Conservation (phyloP, 805 yeast species). For the Candida pini region DNA sequence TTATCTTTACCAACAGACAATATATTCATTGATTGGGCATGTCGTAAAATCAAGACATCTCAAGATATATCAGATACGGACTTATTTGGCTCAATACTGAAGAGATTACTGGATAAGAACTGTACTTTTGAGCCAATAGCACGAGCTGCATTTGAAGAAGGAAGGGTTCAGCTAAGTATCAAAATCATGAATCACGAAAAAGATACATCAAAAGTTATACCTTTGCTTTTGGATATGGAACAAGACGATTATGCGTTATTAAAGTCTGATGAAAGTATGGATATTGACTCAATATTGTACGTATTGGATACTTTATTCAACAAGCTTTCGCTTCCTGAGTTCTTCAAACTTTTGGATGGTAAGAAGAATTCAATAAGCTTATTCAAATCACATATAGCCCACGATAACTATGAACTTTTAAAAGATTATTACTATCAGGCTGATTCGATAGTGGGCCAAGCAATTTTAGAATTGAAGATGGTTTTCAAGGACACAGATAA, state of each 20-base stretch:
- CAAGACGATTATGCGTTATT: constrained; percentile 64
- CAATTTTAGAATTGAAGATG: constrained; percentile 33
- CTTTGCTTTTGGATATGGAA: constrained; percentile 62
- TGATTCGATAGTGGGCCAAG: constrained; percentile 47
- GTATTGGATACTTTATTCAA: constrained; percentile 51
- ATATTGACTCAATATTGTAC: constrained; percentile 53
- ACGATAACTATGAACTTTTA: constrained; percentile 33
- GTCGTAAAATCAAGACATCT: constrained; percentile 55
- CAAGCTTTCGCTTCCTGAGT: constrained; percentile 56
- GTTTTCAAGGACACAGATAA: constrained; percentile 10
- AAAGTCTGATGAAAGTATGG: constrained; percentile 58
- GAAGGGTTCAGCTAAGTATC: constrained; percentile 64
- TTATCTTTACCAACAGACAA: constrained; percentile 40
- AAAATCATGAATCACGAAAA: constrained; percentile 67
- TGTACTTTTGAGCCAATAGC: constrained; percentile 59
- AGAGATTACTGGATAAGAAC: constrained; percentile 37
- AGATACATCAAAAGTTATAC: constrained; percentile 52
- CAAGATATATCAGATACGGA: constrained; percentile 52
- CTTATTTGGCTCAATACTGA: constrained; percentile 44
- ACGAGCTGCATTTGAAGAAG: constrained; percentile 70
- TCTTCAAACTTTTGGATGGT: constrained; percentile 59
- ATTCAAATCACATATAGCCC: constrained; percentile 31
- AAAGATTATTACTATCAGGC: constrained; percentile 59
- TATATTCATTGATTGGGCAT: constrained; percentile 78
- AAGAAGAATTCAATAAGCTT: constrained; percentile 35